Conservation (phyloP, 768 basidiomycete species). For the Serendipita indica region DNA sequence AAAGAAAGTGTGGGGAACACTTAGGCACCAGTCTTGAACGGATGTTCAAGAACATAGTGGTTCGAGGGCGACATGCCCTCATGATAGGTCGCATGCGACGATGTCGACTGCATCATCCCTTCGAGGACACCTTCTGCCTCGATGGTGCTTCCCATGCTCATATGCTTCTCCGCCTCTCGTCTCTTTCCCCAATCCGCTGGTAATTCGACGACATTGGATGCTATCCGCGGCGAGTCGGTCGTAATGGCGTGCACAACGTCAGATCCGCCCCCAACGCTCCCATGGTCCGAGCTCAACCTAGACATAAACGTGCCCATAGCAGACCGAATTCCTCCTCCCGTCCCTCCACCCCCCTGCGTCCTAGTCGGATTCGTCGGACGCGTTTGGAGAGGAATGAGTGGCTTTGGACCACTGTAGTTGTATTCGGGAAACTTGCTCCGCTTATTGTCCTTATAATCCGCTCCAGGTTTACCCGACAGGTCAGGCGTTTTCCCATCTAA, state of each 20-base stretch:
- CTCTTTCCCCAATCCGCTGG: background rate
- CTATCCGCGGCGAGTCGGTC: background rate
- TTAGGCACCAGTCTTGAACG: too few species aligned
- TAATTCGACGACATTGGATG: background rate
- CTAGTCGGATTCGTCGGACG: background rate
- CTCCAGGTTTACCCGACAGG: background rate
- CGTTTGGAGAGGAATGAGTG: background rate
- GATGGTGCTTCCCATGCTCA: background rate
- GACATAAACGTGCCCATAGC: slow-evolving; percentile 5
- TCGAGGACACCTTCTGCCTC: slow-evolving; percentile 3
- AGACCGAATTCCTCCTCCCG: background rate
- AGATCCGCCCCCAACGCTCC: background rate
- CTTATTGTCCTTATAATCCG: too few species aligned
- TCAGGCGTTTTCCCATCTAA: background rate
- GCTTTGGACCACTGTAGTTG: background rate
- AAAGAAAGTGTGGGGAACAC: too few species aligned
- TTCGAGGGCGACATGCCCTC: too few species aligned
- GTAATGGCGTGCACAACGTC: background rate
- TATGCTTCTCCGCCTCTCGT: background rate
- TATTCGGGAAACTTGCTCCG: background rate
- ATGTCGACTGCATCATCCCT: background rate
- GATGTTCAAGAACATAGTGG: background rate
- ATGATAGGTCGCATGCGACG: background rate
- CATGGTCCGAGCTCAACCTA: background rate
- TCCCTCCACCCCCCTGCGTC: background rate